Evolutionary conservation across 176 grass and related monocot genomes (phyloP).

Genomic region (Phragmites australis): DNA sequence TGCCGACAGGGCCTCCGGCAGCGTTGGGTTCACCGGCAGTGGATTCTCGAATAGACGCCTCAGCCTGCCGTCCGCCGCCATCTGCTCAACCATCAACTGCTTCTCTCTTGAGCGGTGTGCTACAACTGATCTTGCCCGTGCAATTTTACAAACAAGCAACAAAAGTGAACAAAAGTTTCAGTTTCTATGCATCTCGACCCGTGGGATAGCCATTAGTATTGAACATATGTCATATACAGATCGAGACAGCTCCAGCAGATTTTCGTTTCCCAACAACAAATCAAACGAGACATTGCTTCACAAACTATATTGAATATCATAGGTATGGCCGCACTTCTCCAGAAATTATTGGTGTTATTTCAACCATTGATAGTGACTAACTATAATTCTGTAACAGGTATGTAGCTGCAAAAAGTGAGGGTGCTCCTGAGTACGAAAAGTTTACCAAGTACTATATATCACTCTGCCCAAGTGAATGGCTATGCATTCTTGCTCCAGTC

Average conservation of each 20-base stretch:
- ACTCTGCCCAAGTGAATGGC: too few relatives aligned
- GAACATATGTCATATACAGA: conserved; percentile 46
- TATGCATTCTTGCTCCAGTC: too few relatives aligned
- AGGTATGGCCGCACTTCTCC: conserved; percentile 43
- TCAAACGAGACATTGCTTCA: conserved; percentile 91
- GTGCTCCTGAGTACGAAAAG: conserved; percentile 75
- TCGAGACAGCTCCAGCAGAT: conserved; percentile 90
- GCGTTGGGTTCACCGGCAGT: conserved; percentile 69
- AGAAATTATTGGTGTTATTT: background rate
- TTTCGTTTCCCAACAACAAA: conserved; percentile 88
- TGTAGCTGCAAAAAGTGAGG: conserved; percentile 75
- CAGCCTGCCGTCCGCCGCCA: conserved; percentile 68
- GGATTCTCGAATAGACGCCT: conserved; percentile 74
- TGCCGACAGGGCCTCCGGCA: conserved; percentile 73
- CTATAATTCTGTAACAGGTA: conserved; percentile 50
- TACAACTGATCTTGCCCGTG: background rate
- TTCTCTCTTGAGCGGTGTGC: background rate
- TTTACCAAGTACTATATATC: conserved; percentile 32
- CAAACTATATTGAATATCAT: conserved; percentile 88
- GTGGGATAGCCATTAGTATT: background rate
- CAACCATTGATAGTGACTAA: background rate
- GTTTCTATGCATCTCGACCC: background rate
- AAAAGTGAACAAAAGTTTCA: conserved; percentile 2
- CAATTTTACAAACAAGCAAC: background rate
- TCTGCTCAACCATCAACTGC: background rate